Conservation (phyloP, 371 early-diverging fungal species). For the Mortierella polycephala region DNA sequence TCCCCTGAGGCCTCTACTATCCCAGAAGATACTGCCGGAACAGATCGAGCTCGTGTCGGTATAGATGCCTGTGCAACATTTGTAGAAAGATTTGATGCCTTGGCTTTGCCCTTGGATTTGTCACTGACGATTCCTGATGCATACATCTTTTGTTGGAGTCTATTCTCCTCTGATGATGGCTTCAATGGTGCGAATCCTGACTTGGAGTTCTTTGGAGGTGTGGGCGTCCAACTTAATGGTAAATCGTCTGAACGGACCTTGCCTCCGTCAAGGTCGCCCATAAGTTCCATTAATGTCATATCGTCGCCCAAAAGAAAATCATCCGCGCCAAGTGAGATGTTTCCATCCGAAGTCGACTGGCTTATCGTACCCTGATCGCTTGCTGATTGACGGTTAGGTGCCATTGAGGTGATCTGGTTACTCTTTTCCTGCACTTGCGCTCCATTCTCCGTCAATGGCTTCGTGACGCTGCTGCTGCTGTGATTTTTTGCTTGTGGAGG, state of each 20-base stretch:
- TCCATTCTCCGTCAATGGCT: not conserved
- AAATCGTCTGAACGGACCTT: not conserved
- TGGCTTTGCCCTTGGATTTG: too few species aligned
- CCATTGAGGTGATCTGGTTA: too few species aligned
- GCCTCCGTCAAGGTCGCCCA: constrained; percentile 14
- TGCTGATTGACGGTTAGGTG: not conserved
- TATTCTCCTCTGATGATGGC: too few species aligned
- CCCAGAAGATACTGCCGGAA: too few species aligned
- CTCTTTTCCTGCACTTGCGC: not conserved
- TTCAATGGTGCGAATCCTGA: too few species aligned
- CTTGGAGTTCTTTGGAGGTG: constrained; percentile 4
- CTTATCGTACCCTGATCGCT: not conserved
- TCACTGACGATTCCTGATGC: too few species aligned
- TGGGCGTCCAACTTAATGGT: constrained; percentile 19
- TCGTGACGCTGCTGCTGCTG: not conserved
- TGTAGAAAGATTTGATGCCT: too few species aligned
- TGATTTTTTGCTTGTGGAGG: too few species aligned
- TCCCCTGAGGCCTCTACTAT: too few species aligned
- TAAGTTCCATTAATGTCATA: constrained; percentile 8
- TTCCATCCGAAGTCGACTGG: not conserved
- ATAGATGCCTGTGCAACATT: too few species aligned
- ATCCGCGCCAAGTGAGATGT: constrained; percentile 25
- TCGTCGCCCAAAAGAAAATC: constrained; percentile 27
- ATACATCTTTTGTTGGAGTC: too few species aligned
- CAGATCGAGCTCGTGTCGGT: too few species aligned